Base-by-base conservation (phyloP, 2,329 filamentous ascomycete genomes). In the Epichloe festucae region DNA sequence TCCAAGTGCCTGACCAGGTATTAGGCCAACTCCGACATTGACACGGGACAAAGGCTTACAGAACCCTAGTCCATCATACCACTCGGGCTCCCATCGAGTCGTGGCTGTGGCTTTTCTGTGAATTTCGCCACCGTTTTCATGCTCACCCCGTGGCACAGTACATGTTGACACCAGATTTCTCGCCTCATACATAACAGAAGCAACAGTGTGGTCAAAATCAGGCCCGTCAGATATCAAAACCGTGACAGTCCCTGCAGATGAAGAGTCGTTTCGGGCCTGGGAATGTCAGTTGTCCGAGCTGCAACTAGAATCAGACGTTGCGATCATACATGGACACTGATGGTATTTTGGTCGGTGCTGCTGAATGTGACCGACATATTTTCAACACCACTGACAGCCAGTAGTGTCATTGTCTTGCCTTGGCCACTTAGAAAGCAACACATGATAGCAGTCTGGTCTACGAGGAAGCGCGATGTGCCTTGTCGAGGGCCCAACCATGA, bases 401-500 rank as follows among this genome's bases (percentile, higher is more conserved):
- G 72, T 8, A 95, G 67, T 1, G 90, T 87, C 5, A 96, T 68
- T 64, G 89, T 84, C 21, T 81, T 75, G 0, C 91, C 90, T 57
- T 85, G 73, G 0, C 72, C 65, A 23, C 81, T 83, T 21, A 95
- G 70, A 58, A 96, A 95, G 0, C 87, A 87, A 53, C 84, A 82
- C 17, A 95, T 63, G 2, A 96, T 68, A 1, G 82, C 88, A 60
- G 94, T 87, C 58, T 89, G 87, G 54, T 89, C 84, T 4, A 90
- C 71, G 4, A 71, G 69, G 52, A 95, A 85, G 0, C 70, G 70
- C 3, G 71, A 67, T 55, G 78, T 81, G 12, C 90, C 90, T 64
- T 96, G 90, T 40, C 89, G 75, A n/a, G 91, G 91, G 7, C 85
- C 88, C 11, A 95, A 71, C 91, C 91, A 97, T 1, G 89, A 85